A percentile compares a stretch with the other conserved stretches of the same genome.
Conservation (phyloP, 2,329 filamentous ascomycete species). For the Colletotrichum tanaceti region DNA sequence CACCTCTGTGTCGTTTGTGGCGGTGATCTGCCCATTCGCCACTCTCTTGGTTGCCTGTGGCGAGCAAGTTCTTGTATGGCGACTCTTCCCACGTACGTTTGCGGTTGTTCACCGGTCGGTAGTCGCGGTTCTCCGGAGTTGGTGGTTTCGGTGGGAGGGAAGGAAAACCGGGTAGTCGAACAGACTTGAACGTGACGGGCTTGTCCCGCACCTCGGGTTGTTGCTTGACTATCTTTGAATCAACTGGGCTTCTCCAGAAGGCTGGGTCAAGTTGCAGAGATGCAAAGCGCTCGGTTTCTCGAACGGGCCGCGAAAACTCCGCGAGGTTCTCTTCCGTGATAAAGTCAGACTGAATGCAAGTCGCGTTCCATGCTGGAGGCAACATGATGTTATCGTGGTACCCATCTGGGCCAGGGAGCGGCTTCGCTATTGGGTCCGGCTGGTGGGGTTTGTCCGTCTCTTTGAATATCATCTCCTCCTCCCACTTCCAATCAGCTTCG, state of each 20-base stretch:
- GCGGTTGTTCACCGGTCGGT: constrained; percentile 19
- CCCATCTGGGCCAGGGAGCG: constrained; percentile 50
- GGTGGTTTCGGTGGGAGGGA: constrained; percentile 35
- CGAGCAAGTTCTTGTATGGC: constrained; percentile 2
- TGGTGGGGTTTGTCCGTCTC: constrained; percentile 50
- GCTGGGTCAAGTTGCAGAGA: constrained; percentile 57
- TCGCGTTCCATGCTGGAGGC: constrained; percentile 57
- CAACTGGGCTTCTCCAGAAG: constrained; percentile 47
- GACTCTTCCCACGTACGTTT: constrained; percentile 37
- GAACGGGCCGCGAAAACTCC: constrained; percentile 56
- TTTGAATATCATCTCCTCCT: constrained; percentile 53
- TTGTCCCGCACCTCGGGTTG: constrained; percentile 22
- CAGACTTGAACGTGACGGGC: constrained; percentile 29
- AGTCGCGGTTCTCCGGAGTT: constrained; percentile 27
- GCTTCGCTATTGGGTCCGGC: constrained; percentile 61
- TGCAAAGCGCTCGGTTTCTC: constrained; percentile 55
- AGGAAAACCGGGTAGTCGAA: constrained; percentile 31
- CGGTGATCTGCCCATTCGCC: constrained; percentile 13
- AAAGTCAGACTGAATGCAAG: constrained; percentile 58
- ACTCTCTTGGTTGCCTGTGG: neutral
- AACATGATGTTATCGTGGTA: constrained; percentile 60
- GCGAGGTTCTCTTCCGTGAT: constrained; percentile 56
- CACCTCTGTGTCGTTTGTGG: constrained; percentile 31
- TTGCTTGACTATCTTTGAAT: neutral
- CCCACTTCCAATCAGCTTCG: constrained; percentile 53